A percentile compares a stretch with the other conserved stretches of the same genome.
Evolutionary conservation across 345 rosid genomes (phyloP).

Genomic region (Camelina sativa): DNA sequence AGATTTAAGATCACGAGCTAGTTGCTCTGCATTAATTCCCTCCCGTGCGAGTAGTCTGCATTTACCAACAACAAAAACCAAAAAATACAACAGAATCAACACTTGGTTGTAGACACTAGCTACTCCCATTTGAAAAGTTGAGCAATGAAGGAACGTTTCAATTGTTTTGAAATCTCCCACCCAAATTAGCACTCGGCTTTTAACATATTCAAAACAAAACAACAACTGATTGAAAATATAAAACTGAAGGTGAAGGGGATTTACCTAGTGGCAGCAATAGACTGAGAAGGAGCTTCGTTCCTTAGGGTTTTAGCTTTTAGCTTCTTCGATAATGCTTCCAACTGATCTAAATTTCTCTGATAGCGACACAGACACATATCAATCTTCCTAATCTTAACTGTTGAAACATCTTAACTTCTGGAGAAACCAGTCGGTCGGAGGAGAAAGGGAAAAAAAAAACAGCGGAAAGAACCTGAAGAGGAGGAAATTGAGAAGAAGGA

Average conservation of each 20-base stretch:
- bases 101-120: background rate
- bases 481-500: constrained; percentile 98
- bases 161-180: background rate
- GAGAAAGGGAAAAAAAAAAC: background rate
- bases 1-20: constrained; percentile 92
- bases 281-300: constrained; percentile 90
- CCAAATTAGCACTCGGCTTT: background rate
- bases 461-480: constrained; percentile 76
- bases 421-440: background rate
- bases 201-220: background rate
- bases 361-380: constrained; percentile 11
- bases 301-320: constrained; percentile 91
- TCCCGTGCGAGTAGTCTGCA: constrained; percentile 93
- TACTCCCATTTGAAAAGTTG: constrained; percentile 3
- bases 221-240: background rate
- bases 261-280: constrained; percentile 95
- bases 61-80: constrained; percentile 12
- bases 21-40: constrained; percentile 97
- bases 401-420: background rate
- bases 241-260: constrained; percentile 3
- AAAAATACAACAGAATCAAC: constrained; percentile 14
- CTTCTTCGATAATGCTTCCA: constrained; percentile 94
- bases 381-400: constrained; percentile 3
- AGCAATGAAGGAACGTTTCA: constrained; percentile 9
- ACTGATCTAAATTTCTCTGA: constrained; percentile 94